These are phyloP conservation scores for Plectosphaerella cucumerina DNA, from an alignment of 2,329 filamentous ascomycete species.

Conservation along the genomic window DNA sequence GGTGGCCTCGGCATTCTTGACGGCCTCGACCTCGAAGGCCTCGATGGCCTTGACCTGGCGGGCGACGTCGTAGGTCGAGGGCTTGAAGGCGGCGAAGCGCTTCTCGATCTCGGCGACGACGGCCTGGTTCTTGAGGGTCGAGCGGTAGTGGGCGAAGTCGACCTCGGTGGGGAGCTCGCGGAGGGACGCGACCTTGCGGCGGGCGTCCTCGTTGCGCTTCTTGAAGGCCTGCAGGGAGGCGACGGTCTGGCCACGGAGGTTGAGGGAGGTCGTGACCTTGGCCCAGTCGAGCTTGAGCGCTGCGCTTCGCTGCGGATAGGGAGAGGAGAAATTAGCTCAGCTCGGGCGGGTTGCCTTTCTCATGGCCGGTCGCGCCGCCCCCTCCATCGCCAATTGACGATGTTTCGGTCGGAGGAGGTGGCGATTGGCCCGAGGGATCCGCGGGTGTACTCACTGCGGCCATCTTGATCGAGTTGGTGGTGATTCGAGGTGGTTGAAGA, in stretches of 20 bases:
- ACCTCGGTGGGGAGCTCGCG: conserved; percentile 79
- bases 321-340: conserved; percentile 52
- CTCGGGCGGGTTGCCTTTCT: conserved; percentile 1
- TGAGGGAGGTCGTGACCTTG: conserved; percentile 89
- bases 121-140: conserved; percentile 90
- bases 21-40: conserved; percentile 92
- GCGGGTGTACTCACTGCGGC: conserved; percentile 56
- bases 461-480: conserved; percentile 55
- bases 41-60: conserved; percentile 98
- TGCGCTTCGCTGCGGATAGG: conserved; percentile 75
- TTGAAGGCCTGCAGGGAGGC: conserved; percentile 93
- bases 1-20: conserved; percentile 95
- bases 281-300: conserved; percentile 99
- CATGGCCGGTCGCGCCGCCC: neutral
- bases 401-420: neutral
- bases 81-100: conserved; percentile 89
- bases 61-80: conserved; percentile 83
- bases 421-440: conserved; percentile 16
- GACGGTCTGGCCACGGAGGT: conserved; percentile 92
- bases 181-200: conserved; percentile 84
- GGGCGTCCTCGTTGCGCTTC: conserved; percentile 98
- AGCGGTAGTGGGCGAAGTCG: conserved; percentile 93
- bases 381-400: conserved; percentile 7
- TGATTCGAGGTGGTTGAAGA: conserved; percentile 42
- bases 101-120: conserved; percentile 96